phyloP scores from a whole-genome alignment of 2,329 filamentous ascomycete species.

The Aureobasidium sp. region DNA sequence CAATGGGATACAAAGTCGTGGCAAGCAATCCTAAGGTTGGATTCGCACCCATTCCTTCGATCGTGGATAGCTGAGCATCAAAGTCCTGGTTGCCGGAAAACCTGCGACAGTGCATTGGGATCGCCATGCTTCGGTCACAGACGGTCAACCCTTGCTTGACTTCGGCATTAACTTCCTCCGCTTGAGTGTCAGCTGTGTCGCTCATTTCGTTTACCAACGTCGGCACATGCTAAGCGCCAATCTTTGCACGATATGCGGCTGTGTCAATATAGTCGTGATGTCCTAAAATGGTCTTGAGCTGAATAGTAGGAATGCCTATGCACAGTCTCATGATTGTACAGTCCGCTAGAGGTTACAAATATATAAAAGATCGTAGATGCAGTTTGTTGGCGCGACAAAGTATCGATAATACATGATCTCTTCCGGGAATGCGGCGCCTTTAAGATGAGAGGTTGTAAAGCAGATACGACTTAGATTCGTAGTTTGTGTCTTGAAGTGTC shows the following conservation, averaged over 20 bases:
- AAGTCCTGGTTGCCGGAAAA: conserved; percentile 9
- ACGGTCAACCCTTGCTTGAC: not conserved
- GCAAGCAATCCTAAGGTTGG: conserved; percentile 13
- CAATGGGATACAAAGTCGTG: conserved; percentile 15
- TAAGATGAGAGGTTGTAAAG: not conserved
- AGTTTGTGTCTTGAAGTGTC: not conserved
- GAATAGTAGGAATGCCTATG: not conserved
- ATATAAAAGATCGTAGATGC: not conserved
- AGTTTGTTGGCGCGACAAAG: not conserved
- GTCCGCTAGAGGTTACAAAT: not conserved
- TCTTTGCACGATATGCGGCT: not conserved
- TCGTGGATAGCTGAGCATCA: not conserved
- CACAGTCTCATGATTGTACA: not conserved
- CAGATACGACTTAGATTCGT: conserved; percentile 3
- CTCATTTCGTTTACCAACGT: not conserved
- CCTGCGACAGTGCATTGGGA: conserved; percentile 11
- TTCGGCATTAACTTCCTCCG: not conserved
- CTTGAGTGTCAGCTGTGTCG: not conserved
- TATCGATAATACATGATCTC: not conserved
- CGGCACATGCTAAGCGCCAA: not conserved
- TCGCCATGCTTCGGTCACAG: conserved; percentile 13
- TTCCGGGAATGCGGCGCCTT: not conserved
- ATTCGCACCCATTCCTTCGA: conserved; percentile 19
- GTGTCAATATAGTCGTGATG: not conserved
- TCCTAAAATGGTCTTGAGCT: not conserved